Conservation (phyloP, 2,329 filamentous ascomycete species). For the Coleophoma crateriformis region DNA sequence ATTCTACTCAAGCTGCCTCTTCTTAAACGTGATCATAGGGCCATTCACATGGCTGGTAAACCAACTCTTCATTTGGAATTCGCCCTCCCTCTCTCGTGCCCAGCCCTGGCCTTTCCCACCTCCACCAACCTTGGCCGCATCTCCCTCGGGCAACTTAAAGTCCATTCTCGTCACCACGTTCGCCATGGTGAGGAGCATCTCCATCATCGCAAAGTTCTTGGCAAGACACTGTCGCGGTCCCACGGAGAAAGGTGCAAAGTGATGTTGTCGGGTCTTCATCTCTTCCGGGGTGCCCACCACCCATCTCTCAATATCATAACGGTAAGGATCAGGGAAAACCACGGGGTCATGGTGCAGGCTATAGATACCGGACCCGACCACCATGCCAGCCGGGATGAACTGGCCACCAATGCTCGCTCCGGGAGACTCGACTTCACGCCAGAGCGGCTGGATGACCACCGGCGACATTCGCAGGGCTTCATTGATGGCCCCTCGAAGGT, state of each 20-base stretch:
- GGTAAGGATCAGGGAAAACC: conserved; percentile 20
- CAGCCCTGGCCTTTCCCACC: conserved; percentile 34
- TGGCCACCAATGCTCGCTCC: conserved; percentile 27
- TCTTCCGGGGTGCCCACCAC: conserved; percentile 10
- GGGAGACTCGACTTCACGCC: conserved; percentile 24
- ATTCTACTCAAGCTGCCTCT: background rate
- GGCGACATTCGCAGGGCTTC: conserved; percentile 41
- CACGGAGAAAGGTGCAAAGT: conserved; percentile 27
- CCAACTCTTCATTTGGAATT: conserved; percentile 66
- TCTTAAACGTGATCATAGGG: conserved; percentile 54
- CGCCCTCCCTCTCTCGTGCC: conserved; percentile 47
- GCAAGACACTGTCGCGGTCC: conserved; percentile 31
- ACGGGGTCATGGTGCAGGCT: conserved; percentile 28
- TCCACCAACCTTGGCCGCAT: conserved; percentile 23
- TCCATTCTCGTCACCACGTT: conserved; percentile 11
- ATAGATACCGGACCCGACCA: conserved; percentile 28
- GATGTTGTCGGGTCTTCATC: conserved; percentile 18
- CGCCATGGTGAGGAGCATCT: conserved; percentile 16
- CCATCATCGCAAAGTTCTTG: conserved; percentile 21
- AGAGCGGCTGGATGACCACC: conserved; percentile 29
- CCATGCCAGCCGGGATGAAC: conserved; percentile 27
- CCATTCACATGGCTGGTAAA: conserved; percentile 70
- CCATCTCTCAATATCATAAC: conserved; percentile 29
- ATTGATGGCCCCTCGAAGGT: conserved; percentile 39
- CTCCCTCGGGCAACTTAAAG: conserved; percentile 41